Percentiles rank a stretch among this genome's conserved stretches.
These are phyloP conservation scores for Populus hybrid DNA, from an alignment of 441 rosid genomes.

Conservation along the genomic window DNA sequence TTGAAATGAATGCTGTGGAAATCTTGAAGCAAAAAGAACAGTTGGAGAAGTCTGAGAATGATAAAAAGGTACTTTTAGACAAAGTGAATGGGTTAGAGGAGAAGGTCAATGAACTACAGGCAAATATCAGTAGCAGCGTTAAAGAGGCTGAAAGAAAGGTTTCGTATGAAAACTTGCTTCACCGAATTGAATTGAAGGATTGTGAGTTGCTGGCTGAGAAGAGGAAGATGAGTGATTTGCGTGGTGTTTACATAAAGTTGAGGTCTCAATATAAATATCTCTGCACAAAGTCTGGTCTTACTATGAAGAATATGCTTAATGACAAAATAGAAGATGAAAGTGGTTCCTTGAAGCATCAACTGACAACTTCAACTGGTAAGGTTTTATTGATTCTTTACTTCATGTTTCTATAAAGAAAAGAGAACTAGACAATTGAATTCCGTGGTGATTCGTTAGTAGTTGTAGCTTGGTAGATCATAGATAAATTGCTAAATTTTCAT, in stretches of 20 bases:
- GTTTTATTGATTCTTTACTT: not conserved
- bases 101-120: conserved; percentile 35
- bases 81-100: conserved; percentile 41
- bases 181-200: conserved; percentile 39
- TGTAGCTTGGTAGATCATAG: not conserved
- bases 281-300: conserved; percentile 45
- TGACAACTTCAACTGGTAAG: conserved; percentile 45
- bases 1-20: conserved; percentile 32
- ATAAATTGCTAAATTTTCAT: not conserved
- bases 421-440: not conserved
- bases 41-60: conserved; percentile 39
- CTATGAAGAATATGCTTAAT: conserved; percentile 40
- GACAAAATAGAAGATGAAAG: conserved; percentile 38
- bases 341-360: conserved; percentile 30
- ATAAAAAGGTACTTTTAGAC: conserved; percentile 25
- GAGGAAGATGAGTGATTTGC: conserved; percentile 37
- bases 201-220: conserved; percentile 44
- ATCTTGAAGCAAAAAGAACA: conserved; percentile 34
- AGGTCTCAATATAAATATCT: conserved; percentile 71
- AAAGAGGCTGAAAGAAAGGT: conserved; percentile 27
- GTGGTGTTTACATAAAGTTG: conserved; percentile 51
- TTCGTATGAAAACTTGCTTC: conserved; percentile 33
- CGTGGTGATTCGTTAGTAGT: not conserved
- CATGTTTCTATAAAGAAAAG: not conserved
- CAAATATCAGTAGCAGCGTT: conserved; percentile 18